phyloP scores from a whole-genome alignment of 768 basidiomycete species.

The Suillus alpinus region DNA sequence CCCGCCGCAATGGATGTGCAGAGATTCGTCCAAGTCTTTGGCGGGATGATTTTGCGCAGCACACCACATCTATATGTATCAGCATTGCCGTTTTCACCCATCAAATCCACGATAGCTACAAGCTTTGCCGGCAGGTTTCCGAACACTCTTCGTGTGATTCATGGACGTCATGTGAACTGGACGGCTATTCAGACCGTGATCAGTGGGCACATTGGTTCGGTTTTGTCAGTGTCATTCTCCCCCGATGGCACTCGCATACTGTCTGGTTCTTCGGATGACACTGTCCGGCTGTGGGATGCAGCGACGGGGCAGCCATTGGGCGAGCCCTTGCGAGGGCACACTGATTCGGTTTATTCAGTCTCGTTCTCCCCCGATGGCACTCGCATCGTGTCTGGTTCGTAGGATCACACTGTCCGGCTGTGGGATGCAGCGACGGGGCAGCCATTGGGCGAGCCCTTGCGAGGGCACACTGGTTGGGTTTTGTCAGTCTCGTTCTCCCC shows the following conservation, averaged over 20 bases:
- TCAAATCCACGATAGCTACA: slow-evolving; percentile 23
- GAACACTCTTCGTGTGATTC: background rate
- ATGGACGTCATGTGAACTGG: background rate
- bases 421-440: slow-evolving; percentile 1
- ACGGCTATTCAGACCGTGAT: slow-evolving; percentile 3
- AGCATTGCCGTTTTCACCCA: slow-evolving; percentile 20
- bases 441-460: background rate
- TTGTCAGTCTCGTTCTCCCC: slow-evolving; percentile 16
- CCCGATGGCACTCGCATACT: slow-evolving; percentile 12
- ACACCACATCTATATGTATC: slow-evolving; percentile 25
- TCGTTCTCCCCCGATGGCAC: slow-evolving; percentile 12
- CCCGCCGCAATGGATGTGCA: slow-evolving; percentile 5
- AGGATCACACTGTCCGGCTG: slow-evolving; percentile 12
- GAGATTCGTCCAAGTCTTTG: slow-evolving; percentile 14
- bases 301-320: slow-evolving; percentile 3
- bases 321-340: slow-evolving; percentile 8
- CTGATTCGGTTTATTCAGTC: background rate
- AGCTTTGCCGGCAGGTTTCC: background rate
- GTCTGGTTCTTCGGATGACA: slow-evolving; percentile 16
- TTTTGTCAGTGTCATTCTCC: slow-evolving; percentile 1
- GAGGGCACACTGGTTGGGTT: slow-evolving; percentile 12
- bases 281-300: slow-evolving; percentile 19
- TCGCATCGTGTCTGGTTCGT: slow-evolving; percentile 6
- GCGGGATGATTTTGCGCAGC: slow-evolving; percentile 11
- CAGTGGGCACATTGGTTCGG: background rate